Evolutionary conservation across 257 asterid genomes (phyloP).

Genomic region (Petrea volubilis): DNA sequence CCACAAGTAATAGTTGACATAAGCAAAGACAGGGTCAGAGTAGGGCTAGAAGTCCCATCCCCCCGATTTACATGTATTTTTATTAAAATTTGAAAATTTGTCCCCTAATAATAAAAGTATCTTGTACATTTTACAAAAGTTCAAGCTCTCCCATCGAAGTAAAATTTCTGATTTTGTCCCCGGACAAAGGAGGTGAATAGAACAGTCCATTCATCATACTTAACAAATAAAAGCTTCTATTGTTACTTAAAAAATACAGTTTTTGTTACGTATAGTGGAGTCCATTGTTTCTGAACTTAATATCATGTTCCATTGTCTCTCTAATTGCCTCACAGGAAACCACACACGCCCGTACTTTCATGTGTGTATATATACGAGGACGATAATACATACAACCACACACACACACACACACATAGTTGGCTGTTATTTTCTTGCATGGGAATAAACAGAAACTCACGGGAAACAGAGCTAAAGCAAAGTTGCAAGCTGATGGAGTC

Average conservation of each 20-base stretch:
- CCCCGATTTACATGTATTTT: no score
- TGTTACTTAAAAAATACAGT: neutral
- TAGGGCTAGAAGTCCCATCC: neutral
- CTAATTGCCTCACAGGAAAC: neutral
- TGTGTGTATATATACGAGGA: neutral
- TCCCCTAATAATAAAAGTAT: no score
- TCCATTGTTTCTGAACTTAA: conserved; percentile 15
- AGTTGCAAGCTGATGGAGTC: conserved; percentile 21
- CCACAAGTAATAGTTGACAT: no score
- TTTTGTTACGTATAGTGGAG: conserved; percentile 19
- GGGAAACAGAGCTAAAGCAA: neutral
- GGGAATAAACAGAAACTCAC: neutral
- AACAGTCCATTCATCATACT: no score
- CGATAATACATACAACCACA: neutral
- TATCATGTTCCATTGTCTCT: conserved; percentile 17
- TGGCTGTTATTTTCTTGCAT: neutral
- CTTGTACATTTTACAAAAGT: no score
- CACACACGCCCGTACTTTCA: neutral
- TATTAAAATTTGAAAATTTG: no score
- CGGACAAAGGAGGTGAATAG: no score
- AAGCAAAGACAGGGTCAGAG: no score
- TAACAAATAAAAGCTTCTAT: conserved; percentile 8
- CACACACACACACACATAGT: neutral
- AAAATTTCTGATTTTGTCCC: no score
- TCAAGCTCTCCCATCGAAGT: no score